Conservation (phyloP, 345 rosid genomes). For the Citropsis articulata region DNA sequence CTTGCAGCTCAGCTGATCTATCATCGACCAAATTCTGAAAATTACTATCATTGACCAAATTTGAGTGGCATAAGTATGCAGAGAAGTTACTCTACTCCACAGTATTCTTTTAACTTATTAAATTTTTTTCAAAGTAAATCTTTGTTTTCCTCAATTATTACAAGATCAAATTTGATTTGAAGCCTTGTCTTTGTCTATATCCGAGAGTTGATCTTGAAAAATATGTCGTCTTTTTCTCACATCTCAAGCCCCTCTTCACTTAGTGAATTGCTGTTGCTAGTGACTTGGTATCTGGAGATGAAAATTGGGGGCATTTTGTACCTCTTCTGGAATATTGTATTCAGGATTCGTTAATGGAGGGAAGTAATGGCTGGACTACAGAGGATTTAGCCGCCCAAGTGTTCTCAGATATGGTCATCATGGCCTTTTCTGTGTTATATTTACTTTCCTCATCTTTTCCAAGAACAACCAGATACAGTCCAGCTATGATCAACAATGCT, state of each 20-base stretch:
- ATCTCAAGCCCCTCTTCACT: background rate
- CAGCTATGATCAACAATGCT: conserved; percentile 48
- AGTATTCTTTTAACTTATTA: background rate
- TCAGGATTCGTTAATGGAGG: conserved; percentile 3
- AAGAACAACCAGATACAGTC: conserved; percentile 56
- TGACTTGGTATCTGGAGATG: background rate
- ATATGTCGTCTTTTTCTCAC: background rate
- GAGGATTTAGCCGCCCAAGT: conserved; percentile 19
- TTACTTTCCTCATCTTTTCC: conserved; percentile 58
- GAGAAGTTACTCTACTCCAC: background rate
- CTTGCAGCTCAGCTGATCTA: no score
- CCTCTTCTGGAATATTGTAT: background rate
- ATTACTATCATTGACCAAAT: no score
- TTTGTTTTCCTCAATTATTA: background rate
- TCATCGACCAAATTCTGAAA: no score
- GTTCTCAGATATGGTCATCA: conserved; percentile 6
- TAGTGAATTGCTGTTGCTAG: background rate
- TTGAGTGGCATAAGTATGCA: background rate
- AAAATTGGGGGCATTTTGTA: background rate
- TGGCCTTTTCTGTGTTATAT: conserved; percentile 16
- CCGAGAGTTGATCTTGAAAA: background rate
- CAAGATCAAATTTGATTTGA: background rate
- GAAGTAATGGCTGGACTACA: conserved; percentile 35
- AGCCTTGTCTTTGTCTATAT: background rate
- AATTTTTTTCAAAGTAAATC: background rate